Evolutionary conservation across 441 rosid genomes (phyloP), one percentile per base, ranked within the genome.

Genomic region (Pelargonium fulgidum): DNA sequence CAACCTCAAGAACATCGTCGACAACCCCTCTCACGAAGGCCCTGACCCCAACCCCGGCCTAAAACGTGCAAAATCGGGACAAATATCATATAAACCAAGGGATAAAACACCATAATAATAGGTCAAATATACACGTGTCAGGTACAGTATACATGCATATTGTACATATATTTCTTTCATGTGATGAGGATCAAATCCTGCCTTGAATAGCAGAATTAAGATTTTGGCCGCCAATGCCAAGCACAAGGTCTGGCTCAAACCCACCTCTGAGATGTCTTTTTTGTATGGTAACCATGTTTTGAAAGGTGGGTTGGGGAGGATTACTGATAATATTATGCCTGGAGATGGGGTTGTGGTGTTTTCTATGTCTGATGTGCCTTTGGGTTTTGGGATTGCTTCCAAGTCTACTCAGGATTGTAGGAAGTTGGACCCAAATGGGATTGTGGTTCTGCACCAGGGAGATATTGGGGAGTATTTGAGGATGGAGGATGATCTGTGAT

Each of bases 201-300:
- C n/a, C n/a, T n/a, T n/a, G n/a, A n/a, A n/a, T n/a, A n/a, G n/a
- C n/a, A n/a, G n/a, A n/a, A n/a, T n/a, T n/a, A n/a, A n/a, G n/a
- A n/a, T n/a, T n/a, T n/a, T n/a, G n/a, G n/a, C 97, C 22, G 83
- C 86, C 2, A 89, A 91, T 71, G 90, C 98, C 3, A 85, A 85
- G 73, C 94, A 88, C 79, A 93, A 93, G 79, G 97, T 91, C 12
- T 91, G 97, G 97, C 86, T 93, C 0, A 93, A 91, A 79, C 95
- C 97, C 76, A 89, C 97, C 0, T 86, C 97, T 13, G 97, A 91
- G 74, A 91, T 88, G 98, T 89, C 97, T 72, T 93, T 89, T 78
- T 77, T 89, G 78, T 93, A 93, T 48, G 96, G 97, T 3, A 91
- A 91, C 68, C 97, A 86, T 79, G 98, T 93, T 22, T 70, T 91